phyloP scores from a whole-genome alignment of 495 filamentous ascomycete genomes.

The Talaromyces proteolyticus region DNA sequence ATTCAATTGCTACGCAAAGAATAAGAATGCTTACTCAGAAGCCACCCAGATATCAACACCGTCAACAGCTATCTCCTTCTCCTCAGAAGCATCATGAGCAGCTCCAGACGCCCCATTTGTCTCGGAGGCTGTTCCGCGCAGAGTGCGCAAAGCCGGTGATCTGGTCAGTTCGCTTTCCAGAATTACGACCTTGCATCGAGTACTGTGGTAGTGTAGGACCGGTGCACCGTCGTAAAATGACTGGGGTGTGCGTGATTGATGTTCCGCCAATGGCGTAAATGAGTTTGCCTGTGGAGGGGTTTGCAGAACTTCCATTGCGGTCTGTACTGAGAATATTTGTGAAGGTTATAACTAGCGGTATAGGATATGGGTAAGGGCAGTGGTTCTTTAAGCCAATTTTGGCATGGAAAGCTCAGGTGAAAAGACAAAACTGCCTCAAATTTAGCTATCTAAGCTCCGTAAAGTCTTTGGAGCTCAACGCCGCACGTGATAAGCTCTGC shows the following conservation, averaged over 20 bases:
- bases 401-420: no score
- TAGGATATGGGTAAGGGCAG: no score
- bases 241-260: conserved; percentile 77
- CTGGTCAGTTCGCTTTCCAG: conserved; percentile 32
- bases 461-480: background rate
- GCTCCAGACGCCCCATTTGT: conserved; percentile 11
- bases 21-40: conserved; percentile 54
- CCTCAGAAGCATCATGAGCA: conserved; percentile 5
- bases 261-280: conserved; percentile 70
- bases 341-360: background rate
- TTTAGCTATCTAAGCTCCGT: background rate
- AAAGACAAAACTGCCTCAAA: no score
- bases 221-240: conserved; percentile 78
- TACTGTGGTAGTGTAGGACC: conserved; percentile 69
- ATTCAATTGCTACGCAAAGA: background rate
- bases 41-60: conserved; percentile 71
- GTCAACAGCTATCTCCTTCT: conserved; percentile 36
- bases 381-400: no score
- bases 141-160: conserved; percentile 20
- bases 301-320: conserved; percentile 44
- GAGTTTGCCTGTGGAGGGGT: conserved; percentile 39
- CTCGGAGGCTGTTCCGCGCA: conserved; percentile 16
- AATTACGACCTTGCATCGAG: conserved; percentile 54
- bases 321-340: background rate
- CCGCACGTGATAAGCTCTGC: conserved; percentile 2